Percentiles rank a stretch among this genome's conserved stretches.
Conservation (phyloP, 257 asterid species). For the Phtheirospermum japonicum region DNA sequence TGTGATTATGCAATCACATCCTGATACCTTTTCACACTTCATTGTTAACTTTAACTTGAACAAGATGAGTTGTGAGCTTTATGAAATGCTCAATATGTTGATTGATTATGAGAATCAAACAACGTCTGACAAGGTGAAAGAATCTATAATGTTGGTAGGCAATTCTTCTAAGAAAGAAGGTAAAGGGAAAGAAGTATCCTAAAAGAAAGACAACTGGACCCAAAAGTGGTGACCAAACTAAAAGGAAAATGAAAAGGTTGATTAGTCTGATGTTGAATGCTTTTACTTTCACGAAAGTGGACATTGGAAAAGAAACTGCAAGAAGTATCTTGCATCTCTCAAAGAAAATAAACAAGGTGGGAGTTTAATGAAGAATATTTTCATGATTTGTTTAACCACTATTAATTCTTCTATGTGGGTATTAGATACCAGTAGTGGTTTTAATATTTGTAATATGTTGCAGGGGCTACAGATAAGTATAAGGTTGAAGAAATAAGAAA, state of each 20-base stretch:
- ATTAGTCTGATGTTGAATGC: conserved; percentile 8
- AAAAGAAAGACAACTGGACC: background rate
- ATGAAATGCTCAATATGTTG: conserved; percentile 12
- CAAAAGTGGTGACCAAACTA: background rate
- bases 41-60: conserved; percentile 8
- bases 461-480: conserved; percentile 3
- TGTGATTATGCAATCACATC: conserved; percentile 4
- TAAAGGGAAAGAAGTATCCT: background rate
- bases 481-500: background rate
- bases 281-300: background rate
- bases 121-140: background rate
- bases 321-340: conserved; percentile 4
- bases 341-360: background rate
- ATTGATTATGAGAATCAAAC: conserved; percentile 5
- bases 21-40: background rate
- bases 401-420: conserved; percentile 1
- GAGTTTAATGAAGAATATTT: background rate
- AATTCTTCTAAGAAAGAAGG: background rate
- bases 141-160: conserved; percentile 2
- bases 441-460: background rate
- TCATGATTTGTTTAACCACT: conserved; percentile 4
- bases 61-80: conserved; percentile 11
- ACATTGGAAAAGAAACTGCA: conserved; percentile 11
- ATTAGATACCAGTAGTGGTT: background rate
- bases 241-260: background rate